Conservation (phyloP, 352 stramenopile genomes). For the Globisporangium iwayamae region DNA sequence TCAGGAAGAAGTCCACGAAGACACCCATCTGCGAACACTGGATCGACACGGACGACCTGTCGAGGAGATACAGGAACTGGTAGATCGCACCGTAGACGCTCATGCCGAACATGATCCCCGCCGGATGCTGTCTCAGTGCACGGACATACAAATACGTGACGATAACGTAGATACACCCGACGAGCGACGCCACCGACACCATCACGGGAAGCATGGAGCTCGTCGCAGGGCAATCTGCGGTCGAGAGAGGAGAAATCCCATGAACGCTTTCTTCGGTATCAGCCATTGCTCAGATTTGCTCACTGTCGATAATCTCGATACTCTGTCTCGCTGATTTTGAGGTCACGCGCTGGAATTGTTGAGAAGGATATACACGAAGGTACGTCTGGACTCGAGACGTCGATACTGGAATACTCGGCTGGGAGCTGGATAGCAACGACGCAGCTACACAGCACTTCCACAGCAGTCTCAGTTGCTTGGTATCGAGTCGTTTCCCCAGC, state of each 20-base stretch:
- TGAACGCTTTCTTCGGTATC: conserved; percentile 8
- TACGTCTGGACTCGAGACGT: conserved; percentile 1
- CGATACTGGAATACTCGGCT: not conserved
- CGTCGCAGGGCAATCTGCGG: conserved; percentile 33
- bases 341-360: not conserved
- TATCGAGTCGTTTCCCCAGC: not conserved
- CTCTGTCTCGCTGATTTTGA: not conserved
- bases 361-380: conserved; percentile 3
- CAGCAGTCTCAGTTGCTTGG: not conserved
- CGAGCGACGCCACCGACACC: conserved; percentile 60
- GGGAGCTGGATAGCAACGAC: not conserved
- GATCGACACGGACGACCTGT: conserved; percentile 37
- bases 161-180: conserved; percentile 80
- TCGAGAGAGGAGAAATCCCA: conserved; percentile 6
- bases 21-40: conserved; percentile 61
- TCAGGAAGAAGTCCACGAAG: conserved; percentile 79
- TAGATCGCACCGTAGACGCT: conserved; percentile 81
- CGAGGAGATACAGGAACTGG: conserved; percentile 73
- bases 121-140: conserved; percentile 69
- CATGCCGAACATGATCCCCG: conserved; percentile 87
- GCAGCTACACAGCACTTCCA: not conserved
- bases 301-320: not conserved
- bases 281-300: conserved; percentile 7
- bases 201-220: conserved; percentile 56
- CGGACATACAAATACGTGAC: conserved; percentile 61